Evolutionary conservation across 768 basidiomycete species (phyloP).

Genomic region (Collybia sordida): DNA sequence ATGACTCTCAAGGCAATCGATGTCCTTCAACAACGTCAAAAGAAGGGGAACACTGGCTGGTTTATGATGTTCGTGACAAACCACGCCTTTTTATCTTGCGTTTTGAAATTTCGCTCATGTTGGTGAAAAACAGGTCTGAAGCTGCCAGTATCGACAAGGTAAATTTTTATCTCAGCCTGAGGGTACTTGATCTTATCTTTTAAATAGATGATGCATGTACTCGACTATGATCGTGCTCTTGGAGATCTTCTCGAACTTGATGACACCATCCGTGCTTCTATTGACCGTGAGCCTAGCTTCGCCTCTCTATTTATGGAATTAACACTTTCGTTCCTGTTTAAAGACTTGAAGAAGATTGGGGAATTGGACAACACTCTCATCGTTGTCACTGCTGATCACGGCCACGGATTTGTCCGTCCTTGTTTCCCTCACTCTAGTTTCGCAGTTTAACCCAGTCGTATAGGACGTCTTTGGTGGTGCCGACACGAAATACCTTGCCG

Average conservation of each 20-base stretch:
- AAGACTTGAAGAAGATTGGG: slow-evolving; percentile 42
- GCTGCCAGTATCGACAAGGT: slow-evolving; percentile 46
- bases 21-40: slow-evolving; percentile 36
- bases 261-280: slow-evolving; percentile 42
- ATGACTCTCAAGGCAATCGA: slow-evolving; percentile 49
- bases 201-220: slow-evolving; percentile 43
- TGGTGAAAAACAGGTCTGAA: slow-evolving; percentile 28
- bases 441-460: neutral
- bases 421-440: neutral
- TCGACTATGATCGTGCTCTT: slow-evolving; percentile 46
- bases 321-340: neutral
- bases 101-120: neutral
- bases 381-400: slow-evolving; percentile 46
- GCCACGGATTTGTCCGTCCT: slow-evolving; percentile 41
- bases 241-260: slow-evolving; percentile 46
- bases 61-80: slow-evolving; percentile 37
- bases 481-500: slow-evolving; percentile 24
- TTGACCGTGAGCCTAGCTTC: slow-evolving; percentile 29
- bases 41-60: slow-evolving; percentile 36
- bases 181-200: neutral
- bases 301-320: neutral
- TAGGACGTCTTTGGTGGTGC: slow-evolving; percentile 37
- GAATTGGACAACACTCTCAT: slow-evolving; percentile 42
- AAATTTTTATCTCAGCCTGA: neutral
- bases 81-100: neutral